Evolutionary conservation across 2,329 filamentous ascomycete species (phyloP), one percentile per base, ranked within the genome.

Genomic region (Sclerotinia nivalis): DNA sequence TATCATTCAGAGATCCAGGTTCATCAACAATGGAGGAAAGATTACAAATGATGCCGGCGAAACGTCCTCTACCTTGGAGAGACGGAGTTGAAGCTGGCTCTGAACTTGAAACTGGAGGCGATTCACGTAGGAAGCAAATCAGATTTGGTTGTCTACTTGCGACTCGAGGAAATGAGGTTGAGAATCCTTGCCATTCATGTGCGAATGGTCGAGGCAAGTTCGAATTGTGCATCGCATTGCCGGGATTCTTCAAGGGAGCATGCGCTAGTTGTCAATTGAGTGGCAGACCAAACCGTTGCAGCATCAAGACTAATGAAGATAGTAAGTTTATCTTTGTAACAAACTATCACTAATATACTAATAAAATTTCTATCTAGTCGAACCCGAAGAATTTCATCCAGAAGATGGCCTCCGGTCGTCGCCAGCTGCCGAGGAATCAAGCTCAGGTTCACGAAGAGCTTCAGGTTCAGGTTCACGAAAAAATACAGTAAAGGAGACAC

Each of bases 201-300:
- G 74, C 76, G 13, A 77, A 77, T 72, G 77, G 76, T 22, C 70
- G 77, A 43, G 77, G 77, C 13, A 78, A 78, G 64, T 78, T 78
- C 69, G 72, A 65, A 55, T 69, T 75, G 45, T 78, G 77, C 54
- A 73, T 78, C 31, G 76, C 76, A 37, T 68, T 78, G 34, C 75
- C 76, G n/a, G 76, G 76, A 9, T 78, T 75, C 69, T 78, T 78
- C 71, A 78, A 78, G 67, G 77, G 77, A 47, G 77, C 77, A 66
- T 78, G 77, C 66, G 77, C 77, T 13, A 75, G 73, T 50, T 78
- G 77, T 70, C 76, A 78, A 69, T 70, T 78, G 22, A 78, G 76
- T 62, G 77, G 77, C 20, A 68, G 76, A 45, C 76, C 76, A 31
- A 78, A 78, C 64, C 71, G 76, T 20, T 78, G 77, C 62, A 77